These are phyloP conservation scores for Kwoniella dendrophila DNA, from an alignment of 768 basidiomycete genomes.

Conservation along the genomic window DNA sequence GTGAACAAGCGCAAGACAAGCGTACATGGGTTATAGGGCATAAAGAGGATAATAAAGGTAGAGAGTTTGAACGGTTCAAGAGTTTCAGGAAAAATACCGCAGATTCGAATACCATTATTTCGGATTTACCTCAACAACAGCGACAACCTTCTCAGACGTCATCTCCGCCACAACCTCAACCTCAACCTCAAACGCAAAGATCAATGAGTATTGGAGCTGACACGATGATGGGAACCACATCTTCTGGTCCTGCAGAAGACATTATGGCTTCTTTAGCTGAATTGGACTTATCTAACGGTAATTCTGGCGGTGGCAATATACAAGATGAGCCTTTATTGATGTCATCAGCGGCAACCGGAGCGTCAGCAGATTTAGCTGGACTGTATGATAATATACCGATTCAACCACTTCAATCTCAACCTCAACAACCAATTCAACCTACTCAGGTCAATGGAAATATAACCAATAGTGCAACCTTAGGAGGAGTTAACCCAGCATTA, in stretches of 20 bases:
- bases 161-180: conserved; percentile 12
- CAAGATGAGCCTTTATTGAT: conserved; percentile 48
- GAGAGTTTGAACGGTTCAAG: conserved; percentile 65
- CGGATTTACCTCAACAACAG: background rate
- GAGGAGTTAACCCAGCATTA: conserved; percentile 39
- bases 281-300: conserved; percentile 62
- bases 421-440: background rate
- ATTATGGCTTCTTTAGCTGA: conserved; percentile 77
- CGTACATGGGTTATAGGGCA: conserved; percentile 93
- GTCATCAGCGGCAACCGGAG: conserved; percentile 6
- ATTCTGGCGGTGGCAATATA: conserved; percentile 33
- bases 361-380: conserved; percentile 2
- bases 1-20: conserved; percentile 91
- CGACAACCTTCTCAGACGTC: background rate
- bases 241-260: conserved; percentile 59
- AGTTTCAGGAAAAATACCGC: conserved; percentile 58
- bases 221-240: conserved; percentile 54
- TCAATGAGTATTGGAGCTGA: conserved; percentile 49
- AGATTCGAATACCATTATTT: conserved; percentile 31
- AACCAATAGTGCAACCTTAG: conserved; percentile 37
- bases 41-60: conserved; percentile 84
- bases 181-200: conserved; percentile 14
- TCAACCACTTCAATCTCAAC: background rate
- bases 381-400: conserved; percentile 6
- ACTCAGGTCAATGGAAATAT: conserved; percentile 13